Evolutionary conservation across 495 filamentous ascomycete genomes (phyloP), one percentile per base, ranked within the genome.

Genomic region (Podospora conica): DNA sequence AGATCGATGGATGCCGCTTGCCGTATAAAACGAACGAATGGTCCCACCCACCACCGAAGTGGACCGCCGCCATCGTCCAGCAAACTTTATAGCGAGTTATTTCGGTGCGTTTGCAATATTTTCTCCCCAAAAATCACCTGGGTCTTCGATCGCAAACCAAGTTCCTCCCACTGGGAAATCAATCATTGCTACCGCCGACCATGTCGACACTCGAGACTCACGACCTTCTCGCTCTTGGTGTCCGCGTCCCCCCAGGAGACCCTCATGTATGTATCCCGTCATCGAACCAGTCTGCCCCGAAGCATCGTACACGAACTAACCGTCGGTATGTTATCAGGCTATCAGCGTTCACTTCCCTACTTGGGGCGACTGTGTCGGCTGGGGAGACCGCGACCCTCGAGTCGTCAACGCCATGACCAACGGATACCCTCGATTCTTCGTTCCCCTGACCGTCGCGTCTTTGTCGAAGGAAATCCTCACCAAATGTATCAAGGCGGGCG

Each of bases 351-450:
- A 68, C 15, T 67, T 75, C 33, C 73, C 73, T 3, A 71, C 60
- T 24, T 75, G 73, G 73, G 54, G 54, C 11, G 72, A 75, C 55
- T 71, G 66, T 0, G 53, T 71, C n/a, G 73, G 73, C 3, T 75
- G 73, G 73, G 72, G 67, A 3, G 33, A 25, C 2, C 66, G 65
- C 12, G 66, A 75, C 1, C 65, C 58, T 7, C 63, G 66, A 9
- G 66, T 75, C 3, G n/a, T 75, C 9, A 54, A 64, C 0, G 69
- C 64, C 18, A 70, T 75, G 68, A 64, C 20, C 22, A 67, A 69
- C 4, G 73, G 73, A 15, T 75, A 75, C 55, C 73, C 73, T 21
- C 72, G 73, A 9, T 75, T 75, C 62, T 70, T 73, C 21, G 63
- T 70, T 12, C 65, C 68, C 0, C 62, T 65, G 2, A 59, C 64